Evolutionary conservation across 2,329 filamentous ascomycete genomes (phyloP).

Genomic region (Ceratocystis diversiconidia): DNA sequence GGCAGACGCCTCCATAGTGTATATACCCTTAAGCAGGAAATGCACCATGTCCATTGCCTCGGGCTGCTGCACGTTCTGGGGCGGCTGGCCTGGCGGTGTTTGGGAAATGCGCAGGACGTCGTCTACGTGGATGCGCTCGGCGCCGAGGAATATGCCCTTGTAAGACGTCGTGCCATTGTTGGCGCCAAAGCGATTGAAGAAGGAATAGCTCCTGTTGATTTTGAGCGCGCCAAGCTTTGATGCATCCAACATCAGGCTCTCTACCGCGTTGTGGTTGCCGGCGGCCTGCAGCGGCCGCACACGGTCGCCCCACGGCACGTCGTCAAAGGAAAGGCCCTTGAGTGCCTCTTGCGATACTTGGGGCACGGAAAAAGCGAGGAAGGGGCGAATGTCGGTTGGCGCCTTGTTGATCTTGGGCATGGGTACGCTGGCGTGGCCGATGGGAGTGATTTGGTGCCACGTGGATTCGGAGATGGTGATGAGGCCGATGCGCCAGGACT

Average conservation of each 20-base stretch:
- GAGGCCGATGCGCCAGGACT: slow-evolving; percentile 36
- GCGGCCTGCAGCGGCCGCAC: slow-evolving; percentile 24
- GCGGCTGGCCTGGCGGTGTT: slow-evolving; percentile 18
- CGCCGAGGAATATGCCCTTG: slow-evolving; percentile 37
- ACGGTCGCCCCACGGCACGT: slow-evolving; percentile 31
- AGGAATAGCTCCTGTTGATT: slow-evolving; percentile 35
- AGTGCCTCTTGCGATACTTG: slow-evolving; percentile 29
- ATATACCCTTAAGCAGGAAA: slow-evolving; percentile 16
- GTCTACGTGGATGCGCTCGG: slow-evolving; percentile 34
- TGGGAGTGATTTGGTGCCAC: slow-evolving; percentile 29
- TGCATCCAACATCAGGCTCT: slow-evolving; percentile 34
- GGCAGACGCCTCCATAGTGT: slow-evolving; percentile 8
- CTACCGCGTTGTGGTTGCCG: slow-evolving; percentile 26
- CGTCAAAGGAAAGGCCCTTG: slow-evolving; percentile 29
- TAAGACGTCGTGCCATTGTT: slow-evolving; percentile 27
- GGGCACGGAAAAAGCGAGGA: slow-evolving; percentile 38
- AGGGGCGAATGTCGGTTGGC: slow-evolving; percentile 33
- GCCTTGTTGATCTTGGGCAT: slow-evolving; percentile 29
- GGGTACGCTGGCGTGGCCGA: slow-evolving; percentile 28
- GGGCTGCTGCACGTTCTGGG: background rate
- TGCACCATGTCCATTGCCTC: slow-evolving; percentile 25
- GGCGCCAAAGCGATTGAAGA: slow-evolving; percentile 30
- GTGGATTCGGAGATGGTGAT: slow-evolving; percentile 26
- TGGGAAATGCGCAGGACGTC: slow-evolving; percentile 36
- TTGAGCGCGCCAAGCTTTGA: slow-evolving; percentile 38